Conservation (phyloP, 129 eudicot species). For the Lonicera japonica region DNA sequence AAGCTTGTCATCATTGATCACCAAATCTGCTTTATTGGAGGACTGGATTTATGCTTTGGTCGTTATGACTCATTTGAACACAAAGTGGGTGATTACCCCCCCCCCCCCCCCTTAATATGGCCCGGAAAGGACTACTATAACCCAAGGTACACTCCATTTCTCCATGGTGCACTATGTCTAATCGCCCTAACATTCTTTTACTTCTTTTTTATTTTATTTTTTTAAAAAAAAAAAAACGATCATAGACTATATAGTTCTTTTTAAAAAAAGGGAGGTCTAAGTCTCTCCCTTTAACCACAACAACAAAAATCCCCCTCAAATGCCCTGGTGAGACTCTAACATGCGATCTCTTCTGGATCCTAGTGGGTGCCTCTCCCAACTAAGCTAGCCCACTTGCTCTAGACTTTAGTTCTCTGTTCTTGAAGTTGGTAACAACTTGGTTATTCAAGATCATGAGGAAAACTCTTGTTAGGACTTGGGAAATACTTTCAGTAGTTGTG, state of each 20-base stretch:
- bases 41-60: constrained; percentile 96
- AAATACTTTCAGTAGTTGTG: background rate
- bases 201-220: background rate
- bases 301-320: no score
- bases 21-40: constrained; percentile 89
- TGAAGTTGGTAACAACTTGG: background rate
- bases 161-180: no score
- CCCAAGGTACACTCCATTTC: constrained; percentile 48
- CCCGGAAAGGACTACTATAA: constrained; percentile 98
- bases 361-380: no score
- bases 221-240: no score
- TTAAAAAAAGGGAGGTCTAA: no score
- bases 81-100: constrained; percentile 76
- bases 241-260: no score
- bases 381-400: no score
- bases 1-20: constrained; percentile 85
- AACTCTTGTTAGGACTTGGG: background rate
- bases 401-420: background rate
- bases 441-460: background rate
- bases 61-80: constrained; percentile 88
- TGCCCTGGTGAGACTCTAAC: no score
- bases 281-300: no score
- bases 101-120: constrained; percentile 66
- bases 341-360: no score
- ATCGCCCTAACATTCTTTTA: no score